Evolutionary conservation across 2,329 filamentous ascomycete genomes (phyloP).

Genomic region (Pestalotiopsis sp.): DNA sequence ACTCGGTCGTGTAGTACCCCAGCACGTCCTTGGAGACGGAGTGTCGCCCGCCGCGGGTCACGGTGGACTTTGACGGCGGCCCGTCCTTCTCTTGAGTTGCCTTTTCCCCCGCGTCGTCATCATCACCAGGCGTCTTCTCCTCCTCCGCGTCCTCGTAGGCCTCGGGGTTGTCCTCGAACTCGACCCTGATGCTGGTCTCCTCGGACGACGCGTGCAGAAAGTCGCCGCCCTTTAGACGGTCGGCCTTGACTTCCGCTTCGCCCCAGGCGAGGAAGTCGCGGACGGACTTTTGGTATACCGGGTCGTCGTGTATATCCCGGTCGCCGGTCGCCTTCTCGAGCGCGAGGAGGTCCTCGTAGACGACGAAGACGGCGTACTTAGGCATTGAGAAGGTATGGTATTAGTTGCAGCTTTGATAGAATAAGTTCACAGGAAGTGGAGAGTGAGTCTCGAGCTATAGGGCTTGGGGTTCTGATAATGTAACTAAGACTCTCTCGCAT

Average conservation of each 20-base stretch:
- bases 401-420: too few relatives aligned
- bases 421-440: too few relatives aligned
- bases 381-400: background rate
- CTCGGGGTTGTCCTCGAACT: background rate
- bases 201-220: background rate
- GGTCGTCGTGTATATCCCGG: background rate
- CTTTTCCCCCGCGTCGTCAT: too few relatives aligned
- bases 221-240: background rate
- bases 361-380: background rate
- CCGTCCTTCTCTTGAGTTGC: background rate
- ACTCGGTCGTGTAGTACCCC: background rate
- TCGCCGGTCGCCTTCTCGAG: background rate
- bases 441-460: too few relatives aligned
- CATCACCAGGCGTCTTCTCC: background rate
- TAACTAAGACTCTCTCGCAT: too few relatives aligned
- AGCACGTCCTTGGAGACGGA: background rate
- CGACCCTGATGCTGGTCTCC: background rate
- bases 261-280: background rate
- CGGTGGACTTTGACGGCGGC: background rate
- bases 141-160: background rate
- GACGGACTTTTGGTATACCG: background rate
- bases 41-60: background rate
- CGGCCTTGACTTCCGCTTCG: background rate
- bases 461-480: too few relatives aligned
- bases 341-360: background rate